A percentile compares a stretch with the other conserved stretches of the same genome.
phyloP scores from a whole-genome alignment of 805 yeast species.

The Yarrowia sp. region DNA sequence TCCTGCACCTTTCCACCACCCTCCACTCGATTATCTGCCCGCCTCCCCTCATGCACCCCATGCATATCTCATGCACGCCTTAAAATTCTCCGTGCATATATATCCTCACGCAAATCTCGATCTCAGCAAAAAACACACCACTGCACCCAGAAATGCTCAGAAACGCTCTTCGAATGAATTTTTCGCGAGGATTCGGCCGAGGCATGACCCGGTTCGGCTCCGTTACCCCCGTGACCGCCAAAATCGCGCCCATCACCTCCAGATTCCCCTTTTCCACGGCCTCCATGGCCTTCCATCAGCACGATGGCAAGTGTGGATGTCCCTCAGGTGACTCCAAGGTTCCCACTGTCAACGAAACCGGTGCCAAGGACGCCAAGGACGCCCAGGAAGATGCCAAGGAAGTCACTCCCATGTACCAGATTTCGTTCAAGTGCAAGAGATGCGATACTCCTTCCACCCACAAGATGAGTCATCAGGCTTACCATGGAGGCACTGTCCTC shows the following conservation, averaged over 20 bases:
- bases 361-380: constrained; percentile 8
- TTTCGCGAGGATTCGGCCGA: constrained; percentile 1
- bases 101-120: neutral
- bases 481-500: constrained; percentile 81
- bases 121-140: neutral
- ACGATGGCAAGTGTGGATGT: constrained; percentile 6
- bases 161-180: neutral
- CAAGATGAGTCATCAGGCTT: constrained; percentile 91
- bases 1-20: too few species aligned
- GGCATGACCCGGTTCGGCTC: neutral
- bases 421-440: constrained; percentile 90
- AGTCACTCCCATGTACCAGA: constrained; percentile 80
- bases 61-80: constrained; percentile 11
- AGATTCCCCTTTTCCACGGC: constrained; percentile 21
- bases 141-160: neutral
- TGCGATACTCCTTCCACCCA: constrained; percentile 87
- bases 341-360: constrained; percentile 16
- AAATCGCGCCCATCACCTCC: constrained; percentile 1
- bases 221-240: neutral
- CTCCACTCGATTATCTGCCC: too few species aligned
- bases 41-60: too few species aligned
- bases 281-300: neutral
- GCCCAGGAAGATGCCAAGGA: constrained; percentile 22
- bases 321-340: neutral
- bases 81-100: neutral